Evolutionary conservation across 1,284 basidiomycete genomes (phyloP).

Genomic region (Austropuccinia psidii): DNA sequence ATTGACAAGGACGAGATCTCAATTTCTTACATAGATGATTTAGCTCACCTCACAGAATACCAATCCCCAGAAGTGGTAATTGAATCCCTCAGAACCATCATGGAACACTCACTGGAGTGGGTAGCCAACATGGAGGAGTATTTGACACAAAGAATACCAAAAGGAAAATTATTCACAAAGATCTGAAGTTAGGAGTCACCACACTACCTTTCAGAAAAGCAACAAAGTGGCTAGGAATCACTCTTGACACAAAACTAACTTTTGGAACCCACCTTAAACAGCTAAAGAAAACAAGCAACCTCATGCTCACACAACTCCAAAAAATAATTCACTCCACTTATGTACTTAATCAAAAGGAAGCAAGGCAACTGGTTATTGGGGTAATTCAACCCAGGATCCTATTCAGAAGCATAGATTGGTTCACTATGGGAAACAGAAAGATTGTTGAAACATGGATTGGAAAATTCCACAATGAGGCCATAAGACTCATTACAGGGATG

Average conservation of each 20-base stretch:
- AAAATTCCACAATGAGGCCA: not conserved
- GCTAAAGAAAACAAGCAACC: not conserved
- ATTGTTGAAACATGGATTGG: not conserved
- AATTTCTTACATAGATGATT: slow-evolving; percentile 16
- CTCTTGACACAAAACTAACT: not conserved
- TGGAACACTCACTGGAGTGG: not conserved
- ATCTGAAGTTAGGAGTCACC: not conserved
- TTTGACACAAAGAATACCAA: slow-evolving; percentile 10
- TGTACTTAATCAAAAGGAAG: not conserved
- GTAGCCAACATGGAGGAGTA: not conserved
- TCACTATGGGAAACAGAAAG: not conserved
- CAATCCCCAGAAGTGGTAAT: not conserved
- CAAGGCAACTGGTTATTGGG: not conserved
- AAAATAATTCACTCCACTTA: not conserved
- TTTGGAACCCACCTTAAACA: not conserved
- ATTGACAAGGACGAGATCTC: slow-evolving; percentile 1
- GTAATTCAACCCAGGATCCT: not conserved
- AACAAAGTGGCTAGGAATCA: not conserved
- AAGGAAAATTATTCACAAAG: not conserved
- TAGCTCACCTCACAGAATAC: not conserved
- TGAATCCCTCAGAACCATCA: not conserved
- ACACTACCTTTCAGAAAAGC: not conserved
- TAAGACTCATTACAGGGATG: not conserved
- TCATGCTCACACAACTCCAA: not conserved
- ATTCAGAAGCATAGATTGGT: slow-evolving; percentile 14